Evolutionary conservation across 805 yeast genomes (phyloP), one percentile per base, ranked within the genome.

Genomic region (Torulaspora maleeae): DNA sequence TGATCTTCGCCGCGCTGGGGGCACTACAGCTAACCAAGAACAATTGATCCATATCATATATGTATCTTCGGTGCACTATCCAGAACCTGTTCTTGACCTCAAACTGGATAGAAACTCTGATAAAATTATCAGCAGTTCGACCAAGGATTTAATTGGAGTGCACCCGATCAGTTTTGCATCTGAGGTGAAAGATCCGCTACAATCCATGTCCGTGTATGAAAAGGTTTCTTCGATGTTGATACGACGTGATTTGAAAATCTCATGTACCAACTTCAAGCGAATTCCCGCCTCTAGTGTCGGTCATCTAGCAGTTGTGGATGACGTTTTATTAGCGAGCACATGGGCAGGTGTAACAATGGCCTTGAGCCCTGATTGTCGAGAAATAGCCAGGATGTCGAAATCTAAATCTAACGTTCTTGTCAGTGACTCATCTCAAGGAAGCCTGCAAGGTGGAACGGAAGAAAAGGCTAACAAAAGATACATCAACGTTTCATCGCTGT

Each of bases 21-120:
- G 33, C 6, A 11, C 12, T 1, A 32, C 9, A 11, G 15, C 27
- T n/a, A 12, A 27, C 16, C 16, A 10, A 10, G 16, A 36, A 6
- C 15, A 20, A 27, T 15, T 41, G 3, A 37, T 51, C n/a, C 54
- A 54, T 27, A 30, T 61, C 13, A 54, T 52, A 2, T 54, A 60
- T 43, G 44, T 59, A 5, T 59, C 65, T 1, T 35, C 50, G 13
- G 51, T 45, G 2, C 63, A 61, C 44, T 61, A 51, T 24, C 67
- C 67, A 12, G 51, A 63, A 10, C 67, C 66, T 5, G 53, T 63
- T 6, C 45, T 64, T 11, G 55, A 53, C 40, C 43, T 48, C 12
- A 27, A 19, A 9, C 3, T 27, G 13, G 39, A 35, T 24, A 35
- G n/a, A 6, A 16, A 39, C 5, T 40, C 38, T 3, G 40, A 34